Conservation (phyloP, 192 early-diverging fungal species). For the Gigaspora rosea region DNA sequence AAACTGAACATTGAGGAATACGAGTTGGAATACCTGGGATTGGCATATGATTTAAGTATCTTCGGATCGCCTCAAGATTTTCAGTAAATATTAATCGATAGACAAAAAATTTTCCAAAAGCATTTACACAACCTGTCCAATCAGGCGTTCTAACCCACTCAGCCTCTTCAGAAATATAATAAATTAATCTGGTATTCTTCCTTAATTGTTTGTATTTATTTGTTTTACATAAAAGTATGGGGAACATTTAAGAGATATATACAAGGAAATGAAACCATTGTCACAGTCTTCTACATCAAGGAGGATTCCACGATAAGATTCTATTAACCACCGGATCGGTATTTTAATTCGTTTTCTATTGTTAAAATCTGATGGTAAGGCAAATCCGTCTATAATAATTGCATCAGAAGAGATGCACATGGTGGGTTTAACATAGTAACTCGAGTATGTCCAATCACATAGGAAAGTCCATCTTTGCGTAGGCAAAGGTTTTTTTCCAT, state of each 20-base stretch:
- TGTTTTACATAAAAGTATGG: neutral
- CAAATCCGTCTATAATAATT: slow-evolving; percentile 6
- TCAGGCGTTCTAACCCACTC: slow-evolving; percentile 8
- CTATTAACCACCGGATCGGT: neutral
- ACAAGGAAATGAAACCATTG: neutral
- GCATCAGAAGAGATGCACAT: neutral
- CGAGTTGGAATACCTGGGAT: neutral
- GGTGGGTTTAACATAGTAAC: neutral
- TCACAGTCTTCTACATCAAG: neutral
- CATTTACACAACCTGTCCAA: slow-evolving; percentile 13
- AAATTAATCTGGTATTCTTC: no score
- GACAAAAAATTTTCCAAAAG: slow-evolving; percentile 19
- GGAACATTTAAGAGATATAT: slow-evolving; percentile 12
- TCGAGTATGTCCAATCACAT: neutral
- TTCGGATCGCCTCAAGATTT: neutral
- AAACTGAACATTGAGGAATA: neutral
- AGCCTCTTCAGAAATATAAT: neutral
- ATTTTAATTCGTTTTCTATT: no score
- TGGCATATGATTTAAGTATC: neutral
- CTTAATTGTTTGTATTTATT: neutral
- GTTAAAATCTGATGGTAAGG: neutral
- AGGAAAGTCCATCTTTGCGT: neutral
- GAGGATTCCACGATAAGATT: neutral
- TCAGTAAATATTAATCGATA: neutral
- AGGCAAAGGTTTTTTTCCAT: neutral